These are phyloP conservation scores for Carpinus viminea DNA, from an alignment of 306 rosid species.

Conservation along the genomic window DNA sequence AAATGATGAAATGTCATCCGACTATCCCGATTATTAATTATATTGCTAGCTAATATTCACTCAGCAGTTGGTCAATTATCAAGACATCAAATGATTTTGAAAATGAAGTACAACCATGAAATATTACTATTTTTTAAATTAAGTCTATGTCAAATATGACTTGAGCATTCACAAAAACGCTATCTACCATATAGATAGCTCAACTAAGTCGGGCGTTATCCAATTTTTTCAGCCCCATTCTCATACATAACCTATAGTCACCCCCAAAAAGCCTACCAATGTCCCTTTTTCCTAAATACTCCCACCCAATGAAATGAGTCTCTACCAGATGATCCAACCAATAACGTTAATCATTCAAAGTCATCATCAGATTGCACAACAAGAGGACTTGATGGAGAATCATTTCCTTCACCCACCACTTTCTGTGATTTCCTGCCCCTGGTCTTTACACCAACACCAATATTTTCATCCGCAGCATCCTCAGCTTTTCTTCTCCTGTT, in stretches of 20 bases:
- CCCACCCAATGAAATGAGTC: background rate
- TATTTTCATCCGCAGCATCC: background rate
- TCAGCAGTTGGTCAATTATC: background rate
- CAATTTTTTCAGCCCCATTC: background rate
- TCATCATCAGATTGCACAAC: constrained; percentile 31
- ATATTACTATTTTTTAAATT: background rate
- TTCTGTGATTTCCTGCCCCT: constrained; percentile 9
- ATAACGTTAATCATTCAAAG: constrained; percentile 6
- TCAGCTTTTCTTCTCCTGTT: constrained; percentile 28
- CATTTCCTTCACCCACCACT: constrained; percentile 24
- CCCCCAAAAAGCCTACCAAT: background rate
- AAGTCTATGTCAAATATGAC: background rate
- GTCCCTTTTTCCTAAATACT: background rate
- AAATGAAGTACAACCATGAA: background rate
- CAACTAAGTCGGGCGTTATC: background rate
- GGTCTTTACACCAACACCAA: constrained; percentile 1
- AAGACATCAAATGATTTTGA: no score
- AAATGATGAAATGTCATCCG: background rate
- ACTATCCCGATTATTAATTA: background rate
- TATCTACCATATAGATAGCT: background rate
- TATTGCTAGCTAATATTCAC: background rate
- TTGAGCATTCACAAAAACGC: background rate
- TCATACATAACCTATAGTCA: background rate
- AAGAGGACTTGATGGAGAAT: constrained; percentile 50
- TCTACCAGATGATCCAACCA: background rate